Evolutionary conservation across 2,329 filamentous ascomycete species (phyloP), one percentile per base, ranked within the genome.

Genomic region (Exophiala phaeomuriformis): DNA sequence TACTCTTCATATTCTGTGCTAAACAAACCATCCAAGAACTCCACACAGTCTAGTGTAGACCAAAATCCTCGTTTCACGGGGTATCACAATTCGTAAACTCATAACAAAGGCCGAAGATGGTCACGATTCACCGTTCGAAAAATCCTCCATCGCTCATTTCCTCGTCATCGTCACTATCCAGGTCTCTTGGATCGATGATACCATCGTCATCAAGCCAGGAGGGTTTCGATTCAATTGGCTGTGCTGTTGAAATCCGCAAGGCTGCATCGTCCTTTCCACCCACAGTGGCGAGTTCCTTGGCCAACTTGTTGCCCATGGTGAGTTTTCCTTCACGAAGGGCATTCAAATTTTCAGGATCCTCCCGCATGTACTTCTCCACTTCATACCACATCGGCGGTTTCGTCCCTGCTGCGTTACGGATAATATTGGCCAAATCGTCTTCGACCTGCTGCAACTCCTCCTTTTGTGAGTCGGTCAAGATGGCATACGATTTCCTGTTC

Each of bases 341-440:
- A 47, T 72, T 68, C 44, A 75, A 63, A 10, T 69, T 73, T 6
- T 46, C 49, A 28, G 58, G 36, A 30, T 67, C 69, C 5, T 75
- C 67, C 47, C 65, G 60, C 70, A 73, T 75, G 48, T 68, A 70
- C 51, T 69, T 68, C 59, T 72, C 69, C n/a, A 76, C 68, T 4
- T 69, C 59, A 48, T 67, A 62, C 74, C 74, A 76, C 59, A 75
- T 65, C 1, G 71, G 65, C 2, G 71, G 71, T 57, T 69, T 74
- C 44, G 64, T 36, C 19, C 55, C 55, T 27, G 36, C 10, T 8
- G 51, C 55, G 32, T 37, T 28, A 31, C 52, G 47, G 36, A 53
- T 39, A 12, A 58, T 27, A 59, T 28, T 51, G 43, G 28, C 49
- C 45, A 36, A 43, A 47, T 51, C 53, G 60, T 55, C 55, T 56